phyloP scores from a whole-genome alignment of 768 basidiomycete species.

The Boletus bicolor region DNA sequence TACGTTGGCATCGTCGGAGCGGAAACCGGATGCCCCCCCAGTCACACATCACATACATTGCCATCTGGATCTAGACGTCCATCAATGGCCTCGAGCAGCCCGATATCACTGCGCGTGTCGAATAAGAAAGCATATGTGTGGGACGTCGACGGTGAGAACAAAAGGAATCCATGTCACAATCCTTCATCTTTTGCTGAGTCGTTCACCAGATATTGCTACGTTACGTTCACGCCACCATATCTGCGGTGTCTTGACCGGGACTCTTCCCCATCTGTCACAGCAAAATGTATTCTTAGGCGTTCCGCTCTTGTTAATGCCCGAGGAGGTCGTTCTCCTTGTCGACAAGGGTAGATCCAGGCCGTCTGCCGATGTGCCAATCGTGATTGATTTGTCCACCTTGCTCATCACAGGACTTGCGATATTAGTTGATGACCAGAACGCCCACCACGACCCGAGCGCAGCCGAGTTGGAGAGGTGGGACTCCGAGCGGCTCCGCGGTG shows the following conservation, averaged over 20 bases:
- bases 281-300: slow-evolving; percentile 95
- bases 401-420: slow-evolving; percentile 63
- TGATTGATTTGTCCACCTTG: neutral
- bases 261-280: slow-evolving; percentile 90
- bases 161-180: neutral
- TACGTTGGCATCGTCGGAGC: slow-evolving; percentile 6
- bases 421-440: slow-evolving; percentile 67
- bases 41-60: neutral
- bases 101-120: slow-evolving; percentile 65
- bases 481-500: slow-evolving; percentile 41
- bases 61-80: too few species aligned
- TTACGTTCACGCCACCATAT: slow-evolving; percentile 79
- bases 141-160: slow-evolving; percentile 70
- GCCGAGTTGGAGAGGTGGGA: slow-evolving; percentile 55
- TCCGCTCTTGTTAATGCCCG: slow-evolving; percentile 85
- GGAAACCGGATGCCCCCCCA: slow-evolving; percentile 11
- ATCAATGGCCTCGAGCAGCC: slow-evolving; percentile 10
- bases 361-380: neutral
- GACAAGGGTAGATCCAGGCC: slow-evolving; percentile 54
- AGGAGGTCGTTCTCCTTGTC: slow-evolving; percentile 88
- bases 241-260: slow-evolving; percentile 84
- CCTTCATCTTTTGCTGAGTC: too few species aligned
- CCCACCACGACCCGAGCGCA: slow-evolving; percentile 49
- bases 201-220: slow-evolving; percentile 63
- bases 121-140: slow-evolving; percentile 85